phyloP scores from a whole-genome alignment of 768 basidiomycete species.

The Suillus subaureus region DNA sequence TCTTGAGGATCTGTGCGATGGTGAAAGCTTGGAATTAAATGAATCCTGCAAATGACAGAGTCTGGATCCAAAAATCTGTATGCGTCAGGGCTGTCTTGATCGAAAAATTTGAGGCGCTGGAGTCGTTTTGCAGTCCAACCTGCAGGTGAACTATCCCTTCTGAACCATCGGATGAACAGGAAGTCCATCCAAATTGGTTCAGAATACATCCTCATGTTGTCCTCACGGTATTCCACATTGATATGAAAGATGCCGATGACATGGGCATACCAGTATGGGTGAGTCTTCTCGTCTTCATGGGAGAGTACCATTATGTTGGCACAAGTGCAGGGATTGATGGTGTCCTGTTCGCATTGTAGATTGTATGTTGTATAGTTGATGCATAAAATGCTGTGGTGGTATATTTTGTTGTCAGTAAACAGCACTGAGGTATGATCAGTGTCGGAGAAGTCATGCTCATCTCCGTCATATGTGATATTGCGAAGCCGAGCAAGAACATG shows the following conservation, averaged over 20 bases:
- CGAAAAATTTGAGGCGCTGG: constrained; percentile 41
- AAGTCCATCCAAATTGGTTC: constrained; percentile 33
- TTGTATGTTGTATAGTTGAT: constrained; percentile 34
- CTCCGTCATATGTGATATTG: constrained; percentile 14
- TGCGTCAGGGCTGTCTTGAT: constrained; percentile 23
- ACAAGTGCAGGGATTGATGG: constrained; percentile 21
- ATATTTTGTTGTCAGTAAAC: constrained; percentile 23
- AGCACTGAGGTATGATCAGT: constrained; percentile 23
- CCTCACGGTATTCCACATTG: constrained; percentile 12
- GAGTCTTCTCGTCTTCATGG: constrained; percentile 6
- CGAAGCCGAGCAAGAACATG: constrained; percentile 11
- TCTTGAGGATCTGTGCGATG: constrained; percentile 15
- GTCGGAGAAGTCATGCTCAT: constrained; percentile 21
- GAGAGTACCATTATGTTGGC: constrained; percentile 34
- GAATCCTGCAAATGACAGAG: constrained; percentile 38
- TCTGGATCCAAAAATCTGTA: constrained; percentile 50
- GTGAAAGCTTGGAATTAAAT: constrained; percentile 44
- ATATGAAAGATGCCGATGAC: constrained; percentile 23
- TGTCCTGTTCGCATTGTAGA: constrained; percentile 19
- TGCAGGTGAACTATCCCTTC: constrained; percentile 25
- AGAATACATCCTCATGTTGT: neutral
- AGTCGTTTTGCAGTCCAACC: constrained; percentile 33
- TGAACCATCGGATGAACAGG: constrained; percentile 45
- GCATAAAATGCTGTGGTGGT: constrained; percentile 32
- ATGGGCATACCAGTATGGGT: constrained; percentile 41